Evolutionary conservation across 2,329 filamentous ascomycete genomes (phyloP), one percentile per base, ranked within the genome.

Genomic region (Chrysoporthe deuterocubensis): DNA sequence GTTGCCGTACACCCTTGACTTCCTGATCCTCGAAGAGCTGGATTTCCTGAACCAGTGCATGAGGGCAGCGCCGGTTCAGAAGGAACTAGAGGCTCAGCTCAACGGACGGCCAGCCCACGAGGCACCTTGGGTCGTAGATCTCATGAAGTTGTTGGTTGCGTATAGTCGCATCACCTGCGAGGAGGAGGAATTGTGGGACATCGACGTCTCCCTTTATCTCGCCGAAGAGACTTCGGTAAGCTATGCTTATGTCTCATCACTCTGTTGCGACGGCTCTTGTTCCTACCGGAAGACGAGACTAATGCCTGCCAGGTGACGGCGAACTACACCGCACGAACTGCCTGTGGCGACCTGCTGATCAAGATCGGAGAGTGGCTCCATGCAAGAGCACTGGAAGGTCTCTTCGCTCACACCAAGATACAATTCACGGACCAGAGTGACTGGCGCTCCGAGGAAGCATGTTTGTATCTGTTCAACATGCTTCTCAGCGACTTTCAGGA

Each of bases 121-220:
- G 11, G 89, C 90, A 1, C 88, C 89, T 8, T 98, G 95, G 95
- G 86, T 97, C 72, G 85, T 92, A 44, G 92, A 97, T 74, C 89
- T 97, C 26, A 92, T 97, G 88, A 92, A 91, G 76, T 86, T 97
- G 71, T 88, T 94, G 11, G 89, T 94, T 26, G 89, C 90, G 1
- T 98, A 97, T 79, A 91, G 94, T 14, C 93, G 95, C 72, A 96
- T 99, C 73, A 94, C 92, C 1, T 90, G 89, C 40, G 96, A 99
- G 78, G 96, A 98, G 76, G 93, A 97, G 80, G 93, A 92, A 8
- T 81, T 99, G 11, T 99, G 96, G 96, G 93, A 97, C 73, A 93
- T 97, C 71, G 96, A 99, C 78, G 92, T 96, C 72, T 98, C 97
- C 68, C 87, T 99, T 2, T 99, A 96, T 79, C 85, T 99, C 59